Evolutionary conservation across 306 rosid species (phyloP).

Genomic region (Lagenaria siceraria): DNA sequence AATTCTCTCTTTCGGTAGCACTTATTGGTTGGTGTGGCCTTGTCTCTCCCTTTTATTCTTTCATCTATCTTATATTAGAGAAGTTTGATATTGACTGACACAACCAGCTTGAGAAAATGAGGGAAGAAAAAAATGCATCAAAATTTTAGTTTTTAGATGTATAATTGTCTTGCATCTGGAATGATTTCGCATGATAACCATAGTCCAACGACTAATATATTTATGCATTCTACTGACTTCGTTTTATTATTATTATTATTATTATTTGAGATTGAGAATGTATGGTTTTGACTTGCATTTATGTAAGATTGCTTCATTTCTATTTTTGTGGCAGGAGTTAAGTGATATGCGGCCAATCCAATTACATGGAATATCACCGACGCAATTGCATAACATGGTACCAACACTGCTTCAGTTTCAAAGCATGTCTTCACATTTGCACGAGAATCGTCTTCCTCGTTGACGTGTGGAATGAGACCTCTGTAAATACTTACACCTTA

Average conservation of each 20-base stretch:
- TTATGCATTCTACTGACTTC: not conserved
- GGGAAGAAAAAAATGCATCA: not conserved
- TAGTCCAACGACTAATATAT: not conserved
- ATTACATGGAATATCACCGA: conserved; percentile 1
- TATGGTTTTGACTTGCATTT: not conserved
- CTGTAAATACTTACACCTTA: not conserved
- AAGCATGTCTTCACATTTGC: not conserved
- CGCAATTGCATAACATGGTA: conserved; percentile 12
- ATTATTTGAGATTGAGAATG: not conserved
- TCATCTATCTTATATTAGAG: not conserved
- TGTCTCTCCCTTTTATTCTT: not conserved
- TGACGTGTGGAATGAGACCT: not conserved
- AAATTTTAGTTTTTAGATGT: not conserved
- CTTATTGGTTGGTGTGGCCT: not conserved
- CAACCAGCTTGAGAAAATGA: not conserved
- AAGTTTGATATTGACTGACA: not conserved
- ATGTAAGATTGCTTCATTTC: not conserved
- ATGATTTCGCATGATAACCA: not conserved
- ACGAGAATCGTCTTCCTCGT: conserved; percentile 5
- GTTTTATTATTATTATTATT: too few relatives aligned
- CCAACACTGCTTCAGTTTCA: conserved; percentile 9
- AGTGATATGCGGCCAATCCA: not conserved
- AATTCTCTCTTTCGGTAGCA: not conserved
- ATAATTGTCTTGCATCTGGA: not conserved
- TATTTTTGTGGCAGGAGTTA: not conserved